Percentiles rank a stretch among this genome's conserved stretches.
Conservation (phyloP, 2,329 filamentous ascomycete genomes). For the Cadophora malorum region DNA sequence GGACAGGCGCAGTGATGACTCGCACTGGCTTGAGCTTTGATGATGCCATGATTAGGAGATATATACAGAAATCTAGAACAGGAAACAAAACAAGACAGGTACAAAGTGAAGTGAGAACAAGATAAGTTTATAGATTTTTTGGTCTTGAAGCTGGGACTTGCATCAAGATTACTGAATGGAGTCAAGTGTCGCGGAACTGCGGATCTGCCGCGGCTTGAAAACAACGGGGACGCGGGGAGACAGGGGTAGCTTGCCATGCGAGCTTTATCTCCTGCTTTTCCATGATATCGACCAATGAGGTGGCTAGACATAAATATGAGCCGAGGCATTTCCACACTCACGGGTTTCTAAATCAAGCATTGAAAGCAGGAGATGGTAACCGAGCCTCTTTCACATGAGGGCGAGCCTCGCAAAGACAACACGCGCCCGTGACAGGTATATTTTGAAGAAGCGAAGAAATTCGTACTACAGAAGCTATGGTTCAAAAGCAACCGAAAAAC, state of each 20-base stretch:
- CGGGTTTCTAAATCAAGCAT: neutral
- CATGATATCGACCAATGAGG: neutral
- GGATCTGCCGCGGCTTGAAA: conserved; percentile 14
- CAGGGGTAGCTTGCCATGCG: conserved; percentile 11
- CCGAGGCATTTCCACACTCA: conserved; percentile 16
- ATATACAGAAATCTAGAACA: neutral
- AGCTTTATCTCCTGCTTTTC: neutral
- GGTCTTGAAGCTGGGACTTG: neutral
- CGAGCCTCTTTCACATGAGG: conserved; percentile 12
- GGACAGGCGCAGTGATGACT: conserved; percentile 23
- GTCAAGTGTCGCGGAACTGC: conserved; percentile 4
- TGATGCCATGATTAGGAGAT: conserved; percentile 1
- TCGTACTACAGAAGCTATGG: conserved; percentile 4
- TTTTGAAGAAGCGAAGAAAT: neutral
- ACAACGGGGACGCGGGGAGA: neutral
- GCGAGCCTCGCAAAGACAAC: neutral
- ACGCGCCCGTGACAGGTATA: neutral
- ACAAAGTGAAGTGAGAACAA: neutral
- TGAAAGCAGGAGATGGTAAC: neutral
- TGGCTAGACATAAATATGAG: neutral
- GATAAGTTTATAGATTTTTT: conserved; percentile 2
- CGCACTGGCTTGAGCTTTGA: conserved; percentile 19
- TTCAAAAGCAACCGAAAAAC: neutral
- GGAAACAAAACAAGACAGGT: neutral
- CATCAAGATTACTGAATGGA: conserved; percentile 3